Evolutionary conservation across 495 filamentous ascomycete species (phyloP).

Genomic region (Tuber calosporum): DNA sequence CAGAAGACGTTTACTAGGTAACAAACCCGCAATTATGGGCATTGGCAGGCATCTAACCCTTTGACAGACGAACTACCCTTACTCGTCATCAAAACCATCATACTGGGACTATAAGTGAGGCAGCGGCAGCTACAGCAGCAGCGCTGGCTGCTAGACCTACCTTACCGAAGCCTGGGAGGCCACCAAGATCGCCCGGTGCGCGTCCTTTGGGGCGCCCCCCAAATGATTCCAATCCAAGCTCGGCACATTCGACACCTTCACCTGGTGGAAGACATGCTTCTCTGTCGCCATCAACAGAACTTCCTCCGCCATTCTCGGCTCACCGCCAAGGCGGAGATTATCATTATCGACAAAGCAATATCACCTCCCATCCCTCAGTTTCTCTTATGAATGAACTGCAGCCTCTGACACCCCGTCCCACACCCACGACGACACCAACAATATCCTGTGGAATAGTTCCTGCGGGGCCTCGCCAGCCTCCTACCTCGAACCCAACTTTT

Average conservation of each 20-base stretch:
- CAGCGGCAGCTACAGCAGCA: constrained; percentile 79
- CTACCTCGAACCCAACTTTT: constrained; percentile 60
- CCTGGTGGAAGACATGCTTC: constrained; percentile 68
- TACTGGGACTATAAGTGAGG: constrained; percentile 89
- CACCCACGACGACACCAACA: constrained; percentile 56
- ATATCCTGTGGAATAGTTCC: constrained; percentile 52
- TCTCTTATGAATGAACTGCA: constrained; percentile 66
- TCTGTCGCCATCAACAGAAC: constrained; percentile 69
- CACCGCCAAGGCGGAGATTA: constrained; percentile 60
- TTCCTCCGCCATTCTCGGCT: constrained; percentile 66
- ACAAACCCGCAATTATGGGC: constrained; percentile 3
- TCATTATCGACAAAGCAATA: constrained; percentile 54
- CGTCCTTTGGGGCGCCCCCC: constrained; percentile 44
- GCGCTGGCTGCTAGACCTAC: constrained; percentile 59
- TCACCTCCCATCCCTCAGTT: constrained; percentile 70
- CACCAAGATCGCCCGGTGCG: constrained; percentile 61
- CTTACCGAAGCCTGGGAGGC: constrained; percentile 51
- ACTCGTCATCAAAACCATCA: constrained; percentile 96
- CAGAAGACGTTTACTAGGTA: constrained; percentile 87
- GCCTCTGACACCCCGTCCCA: constrained; percentile 64
- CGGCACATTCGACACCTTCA: constrained; percentile 80
- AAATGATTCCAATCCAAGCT: constrained; percentile 67
- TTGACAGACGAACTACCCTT: constrained; percentile 69
- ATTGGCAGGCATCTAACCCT: constrained; percentile 17
- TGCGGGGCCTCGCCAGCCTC: constrained; percentile 47